Evolutionary conservation across 2,329 filamentous ascomycete genomes (phyloP).

Genomic region (Fusarium drepaniforme): DNA sequence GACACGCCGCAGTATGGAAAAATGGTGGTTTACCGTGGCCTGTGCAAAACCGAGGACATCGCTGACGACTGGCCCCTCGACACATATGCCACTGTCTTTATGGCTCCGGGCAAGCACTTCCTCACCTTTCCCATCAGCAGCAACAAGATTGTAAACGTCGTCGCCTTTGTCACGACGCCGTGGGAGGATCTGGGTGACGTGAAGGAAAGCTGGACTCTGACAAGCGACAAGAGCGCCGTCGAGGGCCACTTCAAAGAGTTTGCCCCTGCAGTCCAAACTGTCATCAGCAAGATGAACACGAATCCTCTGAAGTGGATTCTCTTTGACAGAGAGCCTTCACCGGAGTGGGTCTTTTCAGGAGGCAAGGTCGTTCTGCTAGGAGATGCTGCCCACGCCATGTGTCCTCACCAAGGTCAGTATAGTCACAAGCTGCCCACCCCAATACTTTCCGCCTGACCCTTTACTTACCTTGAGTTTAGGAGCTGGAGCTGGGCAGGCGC

Average conservation of each 20-base stretch:
- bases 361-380: constrained; percentile 1
- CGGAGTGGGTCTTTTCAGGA: constrained; percentile 3
- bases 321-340: constrained; percentile 1
- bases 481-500: neutral
- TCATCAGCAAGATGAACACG: constrained; percentile 1
- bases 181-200: neutral
- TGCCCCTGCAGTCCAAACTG: neutral
- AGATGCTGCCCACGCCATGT: constrained; percentile 5
- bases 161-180: neutral
- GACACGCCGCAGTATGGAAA: neutral
- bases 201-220: neutral
- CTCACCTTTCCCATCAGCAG: neutral
- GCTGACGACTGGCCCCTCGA: neutral
- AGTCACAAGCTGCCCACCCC: neutral
- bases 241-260: neutral
- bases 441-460: neutral
- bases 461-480: neutral
- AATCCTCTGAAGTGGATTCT: constrained; percentile 6
- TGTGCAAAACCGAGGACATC: constrained; percentile 1
- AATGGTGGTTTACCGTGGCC: constrained; percentile 2
- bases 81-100: neutral
- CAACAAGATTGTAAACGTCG: neutral
- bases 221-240: neutral
- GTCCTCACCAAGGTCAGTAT: constrained; percentile 2
- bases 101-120: neutral